Evolutionary conservation across 2,329 filamentous ascomycete species (phyloP), one percentile per base, ranked within the genome.

Genomic region (Diaporthe ilicicola): DNA sequence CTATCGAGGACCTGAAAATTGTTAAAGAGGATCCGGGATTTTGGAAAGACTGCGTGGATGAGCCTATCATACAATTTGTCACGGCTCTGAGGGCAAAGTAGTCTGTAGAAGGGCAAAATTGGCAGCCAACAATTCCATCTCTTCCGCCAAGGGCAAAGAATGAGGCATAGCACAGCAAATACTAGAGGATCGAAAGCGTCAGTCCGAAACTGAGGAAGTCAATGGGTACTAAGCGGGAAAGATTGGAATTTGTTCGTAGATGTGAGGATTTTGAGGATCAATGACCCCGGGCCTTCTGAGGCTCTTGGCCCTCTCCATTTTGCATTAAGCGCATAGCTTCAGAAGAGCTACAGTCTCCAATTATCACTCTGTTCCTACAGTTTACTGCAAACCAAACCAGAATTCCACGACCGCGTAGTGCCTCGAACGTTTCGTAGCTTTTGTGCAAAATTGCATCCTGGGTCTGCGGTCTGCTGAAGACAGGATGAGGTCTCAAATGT

Each of bases 31-130:
- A 70, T 17, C 42, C 42, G 17, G 62, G 29, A 1, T 61, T 67
- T 8, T 70, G 69, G 69, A 24, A 61, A 12, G 62, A 67, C 4
- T 50, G n/a, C 4, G 53, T 67, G 32, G 27, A 61, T 17, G 37
- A 53, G 15, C 69, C 69, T 4, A 24, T 39, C 10, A 34, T 68
- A 17, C 12, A 46, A 27, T n/a, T 50, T 22, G 29, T 68, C 32
- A 59, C 53, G 13, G 66, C 66, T 51, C 37, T 9, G 19, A 68
- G 59, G 44, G n/a, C 29, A 50, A 37, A 50, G n/a, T 50, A n/a
- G n/a, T n/a, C n/a, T n/a, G n/a, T n/a, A 50, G 29, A 27, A 27
- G 13, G 9, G 29, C 3, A 22, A 9, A 10, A 6, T 8, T 10
- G 15, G 22, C 3, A 9, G 22, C 4, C 9, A 1, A 42, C 8